phyloP scores from a whole-genome alignment of 495 filamentous ascomycete species.

The Tricharina praecox region DNA sequence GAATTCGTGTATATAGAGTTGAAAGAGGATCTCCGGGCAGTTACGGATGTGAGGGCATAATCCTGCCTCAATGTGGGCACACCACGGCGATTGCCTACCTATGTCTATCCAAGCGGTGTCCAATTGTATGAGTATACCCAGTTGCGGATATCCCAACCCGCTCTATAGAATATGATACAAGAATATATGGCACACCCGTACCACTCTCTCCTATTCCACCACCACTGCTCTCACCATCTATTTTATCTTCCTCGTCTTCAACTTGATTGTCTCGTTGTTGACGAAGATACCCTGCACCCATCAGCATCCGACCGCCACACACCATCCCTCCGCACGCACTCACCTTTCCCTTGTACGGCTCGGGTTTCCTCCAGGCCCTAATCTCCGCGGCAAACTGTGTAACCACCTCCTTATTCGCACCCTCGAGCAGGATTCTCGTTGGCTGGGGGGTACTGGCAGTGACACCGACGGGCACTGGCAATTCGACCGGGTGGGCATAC shows the following conservation, averaged over 20 bases:
- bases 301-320: background rate
- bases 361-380: conserved; percentile 70
- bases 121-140: no score
- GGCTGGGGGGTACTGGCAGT: conserved; percentile 80
- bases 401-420: conserved; percentile 64
- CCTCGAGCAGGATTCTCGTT: conserved; percentile 83
- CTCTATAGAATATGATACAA: conserved; percentile 3
- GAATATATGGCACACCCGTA: background rate
- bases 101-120: no score
- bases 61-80: no score
- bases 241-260: conserved; percentile 99
- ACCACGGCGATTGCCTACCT: no score
- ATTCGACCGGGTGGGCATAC: conserved; percentile 85
- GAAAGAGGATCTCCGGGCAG: no score
- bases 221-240: conserved; percentile 31
- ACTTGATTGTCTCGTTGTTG: conserved; percentile 87
- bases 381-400: conserved; percentile 84
- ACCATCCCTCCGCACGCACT: background rate
- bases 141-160: no score
- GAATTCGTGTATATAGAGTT: no score
- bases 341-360: conserved; percentile 78
- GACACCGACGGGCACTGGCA: conserved; percentile 64
- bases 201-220: background rate
- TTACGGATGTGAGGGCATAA: no score
- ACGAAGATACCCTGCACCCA: conserved; percentile 71